Base-by-base conservation (phyloP, 2,329 filamentous ascomycete species). In the Colletotrichum graminicola region DNA sequence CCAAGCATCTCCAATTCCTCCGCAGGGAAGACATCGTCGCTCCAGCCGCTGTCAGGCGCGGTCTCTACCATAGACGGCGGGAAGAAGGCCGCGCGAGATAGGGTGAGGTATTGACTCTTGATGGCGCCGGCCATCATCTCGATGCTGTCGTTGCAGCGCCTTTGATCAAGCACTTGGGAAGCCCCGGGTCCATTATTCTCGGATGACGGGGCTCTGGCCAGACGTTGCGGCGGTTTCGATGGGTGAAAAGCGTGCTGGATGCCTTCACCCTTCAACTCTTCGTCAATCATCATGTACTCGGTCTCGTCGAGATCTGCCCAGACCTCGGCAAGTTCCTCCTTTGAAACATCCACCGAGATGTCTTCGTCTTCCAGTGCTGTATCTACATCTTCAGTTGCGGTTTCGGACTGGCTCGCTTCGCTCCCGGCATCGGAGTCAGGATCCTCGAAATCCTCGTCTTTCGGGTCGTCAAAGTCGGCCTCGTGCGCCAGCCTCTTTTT, bases 241-340 rank as follows among this genome's bases (percentile, higher is more conserved):
- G 43, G 18, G 43, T 45, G 18, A 45, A 45, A 45, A 45, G 43
- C 43, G n/a, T 45, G 43, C 43, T 45, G 43, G 18, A 45, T 45
- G 43, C 43, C 43, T n/a, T 45, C 43, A 18, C 18, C 43, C 43
- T 45, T 45, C 43, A 45, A 45, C 43, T 45, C 43, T 45, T 45
- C 18, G 18, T 45, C 43, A 45, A 45, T 45, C 43, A 45, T 45
- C 43, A 45, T 45, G 43, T 51, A 23, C 36, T 59, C 55, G 34
- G 34, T 16, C 55, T 59, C 55, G 55, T 59, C 55, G 23, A 59
- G 55, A 43, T 59, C 55, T 23, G 55, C 55, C 55, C 55, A 59
- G 36, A 59, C 34, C 34, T 59, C 55, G 34, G 36, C 55, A 21
- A 59, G 34, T 43, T 59, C 55, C 39, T 59, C 55, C n/a, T 43